Conservation (phyloP, 148 eudicot species). For the Vaccinium darrowii region DNA sequence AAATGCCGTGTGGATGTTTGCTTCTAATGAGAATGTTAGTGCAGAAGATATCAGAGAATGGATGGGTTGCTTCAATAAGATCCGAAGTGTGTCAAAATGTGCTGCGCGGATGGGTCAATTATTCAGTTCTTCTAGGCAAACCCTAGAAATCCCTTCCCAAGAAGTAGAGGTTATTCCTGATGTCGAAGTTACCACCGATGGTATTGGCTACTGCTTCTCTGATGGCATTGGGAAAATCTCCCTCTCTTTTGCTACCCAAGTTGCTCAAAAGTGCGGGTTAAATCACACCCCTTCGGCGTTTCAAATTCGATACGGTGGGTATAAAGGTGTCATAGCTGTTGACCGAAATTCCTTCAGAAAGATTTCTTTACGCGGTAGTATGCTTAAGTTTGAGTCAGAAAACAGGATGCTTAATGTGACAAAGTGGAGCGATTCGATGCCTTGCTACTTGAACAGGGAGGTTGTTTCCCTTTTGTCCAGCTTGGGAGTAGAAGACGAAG, state of each 20-base stretch:
- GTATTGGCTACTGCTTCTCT: conserved; percentile 78
- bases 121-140: conserved; percentile 84
- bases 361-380: conserved; percentile 76
- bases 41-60: conserved; percentile 83
- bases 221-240: conserved; percentile 98
- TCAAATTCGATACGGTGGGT: conserved; percentile 95
- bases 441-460: conserved; percentile 91
- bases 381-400: conserved; percentile 90
- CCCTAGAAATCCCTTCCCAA: conserved; percentile 63
- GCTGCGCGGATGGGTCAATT: conserved; percentile 99
- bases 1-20: conserved; percentile 98
- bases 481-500: conserved; percentile 67
- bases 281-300: conserved; percentile 81
- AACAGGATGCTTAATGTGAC: conserved; percentile 93
- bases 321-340: conserved; percentile 92
- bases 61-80: conserved; percentile 96
- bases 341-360: conserved; percentile 75
- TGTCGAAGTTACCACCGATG: conserved; percentile 68
- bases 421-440: conserved; percentile 71
- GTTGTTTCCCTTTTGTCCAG: conserved; percentile 78
- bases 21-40: conserved; percentile 76
- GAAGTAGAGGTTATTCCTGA: conserved; percentile 85
- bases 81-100: conserved; percentile 89
- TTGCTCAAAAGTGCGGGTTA: conserved; percentile 69
- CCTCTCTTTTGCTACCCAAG: conserved; percentile 73